These are phyloP conservation scores for Xylaria sp. DNA, from an alignment of 2,329 filamentous ascomycete species.

Conservation along the genomic window DNA sequence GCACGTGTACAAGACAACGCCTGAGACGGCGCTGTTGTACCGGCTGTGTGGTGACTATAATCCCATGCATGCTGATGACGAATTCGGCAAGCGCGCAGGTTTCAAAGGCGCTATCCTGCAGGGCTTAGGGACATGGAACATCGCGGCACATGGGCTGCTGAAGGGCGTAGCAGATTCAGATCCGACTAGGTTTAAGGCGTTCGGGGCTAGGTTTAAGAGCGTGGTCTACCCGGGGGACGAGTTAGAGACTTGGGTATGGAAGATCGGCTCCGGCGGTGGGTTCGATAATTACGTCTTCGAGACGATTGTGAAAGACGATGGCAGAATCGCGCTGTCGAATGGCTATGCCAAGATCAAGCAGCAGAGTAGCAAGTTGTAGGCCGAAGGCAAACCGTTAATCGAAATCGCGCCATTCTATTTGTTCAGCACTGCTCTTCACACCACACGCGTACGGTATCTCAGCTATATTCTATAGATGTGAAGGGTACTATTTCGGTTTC, in stretches of 20 bases:
- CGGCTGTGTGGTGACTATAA: conserved; percentile 56
- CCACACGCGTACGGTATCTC: conserved; percentile 7
- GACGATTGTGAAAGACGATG: conserved; percentile 42
- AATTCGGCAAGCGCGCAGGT: conserved; percentile 39
- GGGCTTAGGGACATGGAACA: conserved; percentile 55
- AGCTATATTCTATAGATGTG: conserved; percentile 15
- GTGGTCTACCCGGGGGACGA: conserved; percentile 54
- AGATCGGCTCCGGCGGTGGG: conserved; percentile 41
- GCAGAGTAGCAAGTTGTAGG: conserved; percentile 37
- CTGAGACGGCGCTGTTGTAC: conserved; percentile 49
- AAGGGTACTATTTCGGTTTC: conserved; percentile 36
- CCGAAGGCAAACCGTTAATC: not conserved
- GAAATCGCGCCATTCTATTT: conserved; percentile 28
- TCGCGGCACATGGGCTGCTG: conserved; percentile 50
- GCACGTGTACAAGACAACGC: conserved; percentile 46
- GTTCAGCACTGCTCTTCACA: conserved; percentile 25
- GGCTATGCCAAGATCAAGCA: conserved; percentile 42
- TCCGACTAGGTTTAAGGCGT: conserved; percentile 48
- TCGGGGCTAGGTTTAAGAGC: conserved; percentile 51
- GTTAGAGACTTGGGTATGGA: conserved; percentile 51
- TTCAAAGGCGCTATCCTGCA: conserved; percentile 54
- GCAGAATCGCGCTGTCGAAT: conserved; percentile 46
- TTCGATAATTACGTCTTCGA: conserved; percentile 47
- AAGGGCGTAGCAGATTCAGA: conserved; percentile 48
- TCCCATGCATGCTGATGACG: conserved; percentile 39